phyloP scores from a whole-genome alignment of 2,329 filamentous ascomycete genomes.

The Microascus cirrosus region DNA sequence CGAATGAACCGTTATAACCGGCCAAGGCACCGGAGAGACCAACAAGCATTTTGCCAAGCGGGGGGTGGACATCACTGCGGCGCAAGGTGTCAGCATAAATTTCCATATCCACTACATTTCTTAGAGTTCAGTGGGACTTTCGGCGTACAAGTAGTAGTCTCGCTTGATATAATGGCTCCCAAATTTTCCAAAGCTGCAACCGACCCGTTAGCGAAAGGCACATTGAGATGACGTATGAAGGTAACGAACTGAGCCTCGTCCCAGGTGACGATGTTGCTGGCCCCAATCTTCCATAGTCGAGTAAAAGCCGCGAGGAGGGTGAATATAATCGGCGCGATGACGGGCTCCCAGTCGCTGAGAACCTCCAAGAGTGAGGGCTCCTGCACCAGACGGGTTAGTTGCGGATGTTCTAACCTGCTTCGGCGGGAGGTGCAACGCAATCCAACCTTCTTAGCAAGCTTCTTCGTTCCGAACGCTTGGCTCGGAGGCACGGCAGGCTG shows the following conservation, averaged over 20 bases:
- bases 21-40: slow-evolving; percentile 92
- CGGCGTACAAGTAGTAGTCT: slow-evolving; percentile 77
- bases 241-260: slow-evolving; percentile 51
- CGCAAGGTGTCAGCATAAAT: neutral
- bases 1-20: slow-evolving; percentile 97
- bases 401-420: neutral
- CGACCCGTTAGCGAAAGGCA: slow-evolving; percentile 1
- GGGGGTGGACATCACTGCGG: slow-evolving; percentile 59
- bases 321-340: slow-evolving; percentile 51
- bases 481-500: slow-evolving; percentile 17
- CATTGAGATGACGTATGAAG: neutral
- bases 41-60: slow-evolving; percentile 96
- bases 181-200: slow-evolving; percentile 78
- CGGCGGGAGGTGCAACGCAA: neutral
- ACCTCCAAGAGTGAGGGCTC: slow-evolving; percentile 48
- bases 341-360: slow-evolving; percentile 52
- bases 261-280: slow-evolving; percentile 57
- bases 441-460: slow-evolving; percentile 42
- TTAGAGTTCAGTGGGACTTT: neutral
- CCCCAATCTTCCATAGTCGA: slow-evolving; percentile 57
- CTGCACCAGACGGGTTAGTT: slow-evolving; percentile 6
- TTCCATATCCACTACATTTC: neutral
- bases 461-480: slow-evolving; percentile 50
- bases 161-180: slow-evolving; percentile 98
- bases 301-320: slow-evolving; percentile 54